Conservation (phyloP, 768 basidiomycete species). For the Pisolithus tinctorius region DNA sequence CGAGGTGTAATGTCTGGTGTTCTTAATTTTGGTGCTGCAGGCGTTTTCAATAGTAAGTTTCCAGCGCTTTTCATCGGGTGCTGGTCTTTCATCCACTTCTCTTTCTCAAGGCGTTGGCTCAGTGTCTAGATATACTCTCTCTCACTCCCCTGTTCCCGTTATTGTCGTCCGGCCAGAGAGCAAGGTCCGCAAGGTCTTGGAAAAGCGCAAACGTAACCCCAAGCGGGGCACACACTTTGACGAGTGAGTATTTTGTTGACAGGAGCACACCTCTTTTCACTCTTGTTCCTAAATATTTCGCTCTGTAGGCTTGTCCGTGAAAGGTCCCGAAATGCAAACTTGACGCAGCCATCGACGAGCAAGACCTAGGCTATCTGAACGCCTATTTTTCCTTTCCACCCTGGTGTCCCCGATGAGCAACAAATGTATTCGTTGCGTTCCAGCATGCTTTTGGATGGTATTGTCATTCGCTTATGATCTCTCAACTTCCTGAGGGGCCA, state of each 20-base stretch:
- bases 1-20: slow-evolving; percentile 42
- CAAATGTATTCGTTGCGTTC: too few relatives aligned
- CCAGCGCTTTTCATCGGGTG: not conserved
- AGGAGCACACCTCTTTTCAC: not conserved
- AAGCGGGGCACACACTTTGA: slow-evolving; percentile 83
- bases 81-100: not conserved
- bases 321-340: not conserved
- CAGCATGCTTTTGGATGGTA: too few relatives aligned
- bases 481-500: not conserved
- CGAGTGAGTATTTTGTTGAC: slow-evolving; percentile 30
- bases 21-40: slow-evolving; percentile 38
- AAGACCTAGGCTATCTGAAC: not conserved
- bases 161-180: slow-evolving; percentile 91
- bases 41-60: slow-evolving; percentile 20
- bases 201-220: slow-evolving; percentile 82
- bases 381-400: not conserved
- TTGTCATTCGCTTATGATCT: too few relatives aligned
- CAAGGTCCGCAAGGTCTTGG: slow-evolving; percentile 77
- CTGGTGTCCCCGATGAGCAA: too few relatives aligned
- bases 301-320: not conserved
- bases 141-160: slow-evolving; percentile 91
- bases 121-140: slow-evolving; percentile 70
- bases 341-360: not conserved
- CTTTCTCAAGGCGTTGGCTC: slow-evolving; percentile 44
- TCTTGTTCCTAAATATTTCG: not conserved